Evolutionary conservation across 768 basidiomycete species (phyloP).

Genomic region (Leccinum subgranulosum): DNA sequence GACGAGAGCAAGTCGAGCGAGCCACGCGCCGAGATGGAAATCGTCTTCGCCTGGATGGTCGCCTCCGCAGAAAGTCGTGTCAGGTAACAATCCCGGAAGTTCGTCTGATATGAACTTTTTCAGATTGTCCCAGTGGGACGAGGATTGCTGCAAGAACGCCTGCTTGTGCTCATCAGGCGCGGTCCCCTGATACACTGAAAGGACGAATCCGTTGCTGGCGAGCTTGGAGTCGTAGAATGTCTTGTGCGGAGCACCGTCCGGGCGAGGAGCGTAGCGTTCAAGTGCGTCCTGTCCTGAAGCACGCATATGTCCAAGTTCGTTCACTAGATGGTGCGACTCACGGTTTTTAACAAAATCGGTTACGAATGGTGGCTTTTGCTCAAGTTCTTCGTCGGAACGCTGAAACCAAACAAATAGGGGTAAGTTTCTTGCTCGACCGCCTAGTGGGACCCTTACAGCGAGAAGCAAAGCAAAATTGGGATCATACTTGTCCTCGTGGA

Average conservation of each 20-base stretch:
- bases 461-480: slow-evolving; percentile 51
- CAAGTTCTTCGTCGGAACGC: slow-evolving; percentile 46
- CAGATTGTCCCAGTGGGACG: slow-evolving; percentile 37
- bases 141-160: slow-evolving; percentile 39
- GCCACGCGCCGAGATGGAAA: slow-evolving; percentile 53
- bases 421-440: background rate
- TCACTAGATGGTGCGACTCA: slow-evolving; percentile 26
- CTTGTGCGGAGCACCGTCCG: slow-evolving; percentile 36
- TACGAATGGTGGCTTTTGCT: slow-evolving; percentile 35
- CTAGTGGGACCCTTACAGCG: slow-evolving; percentile 28
- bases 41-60: slow-evolving; percentile 49
- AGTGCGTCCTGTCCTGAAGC: slow-evolving; percentile 43
- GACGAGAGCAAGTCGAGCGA: slow-evolving; percentile 44
- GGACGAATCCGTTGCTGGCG: slow-evolving; percentile 37
- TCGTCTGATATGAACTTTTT: slow-evolving; percentile 36
- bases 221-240: slow-evolving; percentile 45
- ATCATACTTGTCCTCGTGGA: slow-evolving; percentile 46
- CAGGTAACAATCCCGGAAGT: slow-evolving; percentile 40
- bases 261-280: slow-evolving; percentile 32
- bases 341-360: slow-evolving; percentile 37
- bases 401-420: slow-evolving; percentile 12
- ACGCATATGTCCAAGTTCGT: background rate
- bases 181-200: slow-evolving; percentile 40
- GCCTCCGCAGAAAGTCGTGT: slow-evolving; percentile 47
- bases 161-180: slow-evolving; percentile 34